Base-by-base conservation (phyloP, 352 stramenopile genomes). In the Pythium oligandrum region DNA sequence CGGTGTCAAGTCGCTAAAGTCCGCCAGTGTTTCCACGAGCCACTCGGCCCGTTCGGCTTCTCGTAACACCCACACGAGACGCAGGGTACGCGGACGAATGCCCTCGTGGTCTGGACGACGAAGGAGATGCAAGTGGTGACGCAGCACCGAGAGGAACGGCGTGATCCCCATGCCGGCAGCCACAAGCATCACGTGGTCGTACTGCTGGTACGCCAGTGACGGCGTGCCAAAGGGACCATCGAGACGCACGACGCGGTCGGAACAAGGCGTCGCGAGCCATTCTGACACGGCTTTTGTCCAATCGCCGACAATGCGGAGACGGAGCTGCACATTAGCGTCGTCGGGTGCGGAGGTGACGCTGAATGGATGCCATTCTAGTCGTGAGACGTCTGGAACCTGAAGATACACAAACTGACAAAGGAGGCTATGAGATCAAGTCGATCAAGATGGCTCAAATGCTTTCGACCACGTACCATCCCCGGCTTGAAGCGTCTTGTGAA, bases 341-440 rank as follows among this genome's bases (percentile, higher is more conserved):
- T 70, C 48, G 2, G 73, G 73, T 2, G 69, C 69, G 1, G 75
- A 88, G 6, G 71, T 72, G 26, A 94, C 54, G 9, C 67, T 91
- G 65, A 93, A 94, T 32, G 84, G 80, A 68, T 93, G 84, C 84
- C 82, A 95, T 62, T 93, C 70, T 7, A 75, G 39, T 2, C 54
- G 33, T 10, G 75, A 86, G 47, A 95, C 59, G 10, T 44, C 48
- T 6, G 73, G 70, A 3, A 88, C 59, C 37, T 84, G 68, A n/a
- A 93, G 32, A 46, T 87, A 89, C 5, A 80, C 57, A 68, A 89
- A 93, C 64, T 75, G 42, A 40, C 3, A 57, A 33, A 11, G 37
- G 36, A 33, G 42, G 33, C 3, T 8, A 51, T 31, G 26, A 50
- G 9, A 51, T 43, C 33, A 47, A 5, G 6, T 55, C 26, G n/a